Percentiles rank a stretch among this genome's conserved stretches.
Conservation (phyloP, 2,329 filamentous ascomycete species). For the Beauveria sp. region DNA sequence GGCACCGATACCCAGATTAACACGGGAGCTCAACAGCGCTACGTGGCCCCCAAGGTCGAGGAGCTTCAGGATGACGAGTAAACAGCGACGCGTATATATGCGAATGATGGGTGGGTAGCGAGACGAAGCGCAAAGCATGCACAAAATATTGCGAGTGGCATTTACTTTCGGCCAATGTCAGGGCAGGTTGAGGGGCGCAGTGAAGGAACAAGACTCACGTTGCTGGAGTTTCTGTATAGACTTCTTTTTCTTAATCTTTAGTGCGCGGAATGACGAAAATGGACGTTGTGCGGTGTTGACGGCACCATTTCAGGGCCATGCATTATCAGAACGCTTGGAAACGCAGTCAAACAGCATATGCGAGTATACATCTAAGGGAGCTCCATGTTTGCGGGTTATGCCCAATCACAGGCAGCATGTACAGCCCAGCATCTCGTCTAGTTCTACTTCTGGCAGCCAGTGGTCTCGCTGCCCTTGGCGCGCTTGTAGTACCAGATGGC, state of each 20-base stretch:
- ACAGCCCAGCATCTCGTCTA: background rate
- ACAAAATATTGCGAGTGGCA: background rate
- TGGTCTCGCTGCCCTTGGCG: slow-evolving; percentile 24
- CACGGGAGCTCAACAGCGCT: slow-evolving; percentile 37
- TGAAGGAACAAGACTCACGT: background rate
- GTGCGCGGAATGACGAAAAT: background rate
- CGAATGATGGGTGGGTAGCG: background rate
- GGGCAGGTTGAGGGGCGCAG: background rate
- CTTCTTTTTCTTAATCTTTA: background rate
- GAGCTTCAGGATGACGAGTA: slow-evolving; percentile 46
- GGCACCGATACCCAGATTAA: slow-evolving; percentile 48
- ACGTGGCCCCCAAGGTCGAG: slow-evolving; percentile 45
- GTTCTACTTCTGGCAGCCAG: background rate
- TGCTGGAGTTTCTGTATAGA: slow-evolving; percentile 5
- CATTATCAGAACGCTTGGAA: background rate
- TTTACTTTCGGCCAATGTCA: background rate
- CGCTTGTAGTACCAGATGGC: slow-evolving; percentile 50
- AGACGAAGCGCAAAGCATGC: too few species aligned
- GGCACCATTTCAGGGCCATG: background rate
- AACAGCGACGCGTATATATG: background rate
- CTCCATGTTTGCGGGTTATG: background rate
- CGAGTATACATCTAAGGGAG: background rate
- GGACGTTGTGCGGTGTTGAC: background rate
- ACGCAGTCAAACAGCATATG: background rate
- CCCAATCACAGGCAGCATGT: background rate